These are phyloP conservation scores for Stereocaulon alpinum DNA, from an alignment of 495 filamentous ascomycete genomes.

Conservation along the genomic window DNA sequence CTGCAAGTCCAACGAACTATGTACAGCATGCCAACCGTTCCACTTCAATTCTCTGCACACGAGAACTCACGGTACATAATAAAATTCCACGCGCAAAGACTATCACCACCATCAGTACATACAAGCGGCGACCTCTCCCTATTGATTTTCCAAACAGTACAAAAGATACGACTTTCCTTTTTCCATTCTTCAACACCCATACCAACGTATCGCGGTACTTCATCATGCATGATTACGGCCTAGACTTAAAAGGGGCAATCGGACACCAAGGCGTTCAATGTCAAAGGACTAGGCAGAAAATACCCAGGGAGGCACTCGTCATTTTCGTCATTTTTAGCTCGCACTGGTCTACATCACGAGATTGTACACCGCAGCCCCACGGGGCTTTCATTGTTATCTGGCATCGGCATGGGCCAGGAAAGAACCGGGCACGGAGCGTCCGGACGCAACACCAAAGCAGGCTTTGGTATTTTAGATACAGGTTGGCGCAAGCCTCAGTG, in stretches of 20 bases:
- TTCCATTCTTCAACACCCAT: too few relatives aligned
- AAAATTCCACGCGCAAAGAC: not conserved
- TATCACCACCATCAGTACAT: not conserved
- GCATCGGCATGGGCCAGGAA: not conserved
- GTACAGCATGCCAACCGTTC: too few relatives aligned
- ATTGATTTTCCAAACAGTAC: not conserved
- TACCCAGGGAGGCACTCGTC: conserved; percentile 18
- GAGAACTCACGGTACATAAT: not conserved
- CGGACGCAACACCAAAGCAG: not conserved
- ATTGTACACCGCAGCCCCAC: not conserved
- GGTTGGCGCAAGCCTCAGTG: not conserved
- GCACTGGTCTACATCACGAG: not conserved
- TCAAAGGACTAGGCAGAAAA: conserved; percentile 7
- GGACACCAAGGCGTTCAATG: conserved; percentile 3
- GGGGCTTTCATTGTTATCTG: not conserved
- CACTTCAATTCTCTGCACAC: too few relatives aligned
- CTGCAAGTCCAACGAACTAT: too few relatives aligned
- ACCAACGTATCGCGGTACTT: not conserved
- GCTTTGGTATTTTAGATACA: not conserved
- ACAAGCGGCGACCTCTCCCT: not conserved
- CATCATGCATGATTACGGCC: conserved; percentile 6
- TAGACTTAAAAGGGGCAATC: conserved; percentile 15
- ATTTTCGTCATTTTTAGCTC: not conserved
- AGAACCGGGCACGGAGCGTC: not conserved
- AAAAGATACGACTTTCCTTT: not conserved